Conservation (phyloP, 176 grass and related monocot genomes). For the Luzula sylvatica region DNA sequence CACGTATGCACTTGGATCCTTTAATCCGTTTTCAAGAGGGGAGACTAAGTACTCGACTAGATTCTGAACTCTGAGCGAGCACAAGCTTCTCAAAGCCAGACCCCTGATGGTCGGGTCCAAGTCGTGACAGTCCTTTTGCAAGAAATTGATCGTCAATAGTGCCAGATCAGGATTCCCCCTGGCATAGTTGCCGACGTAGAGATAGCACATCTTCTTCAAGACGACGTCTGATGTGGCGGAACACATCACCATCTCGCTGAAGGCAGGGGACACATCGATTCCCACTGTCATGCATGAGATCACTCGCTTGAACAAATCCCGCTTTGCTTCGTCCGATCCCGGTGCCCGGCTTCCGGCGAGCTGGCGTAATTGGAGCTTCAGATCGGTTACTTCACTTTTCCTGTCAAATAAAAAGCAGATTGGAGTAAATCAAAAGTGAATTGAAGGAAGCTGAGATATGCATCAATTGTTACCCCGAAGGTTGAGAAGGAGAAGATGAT, state of each 20-base stretch:
- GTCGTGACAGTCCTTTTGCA: slow-evolving; percentile 92
- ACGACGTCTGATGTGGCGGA: slow-evolving; percentile 94
- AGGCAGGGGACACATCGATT: slow-evolving; percentile 89
- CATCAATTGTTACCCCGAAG: slow-evolving; percentile 43
- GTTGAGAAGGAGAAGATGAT: slow-evolving; percentile 84
- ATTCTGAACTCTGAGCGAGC: slow-evolving; percentile 88
- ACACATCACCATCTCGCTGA: slow-evolving; percentile 99
- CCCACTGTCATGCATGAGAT: slow-evolving; percentile 99
- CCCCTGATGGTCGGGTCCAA: slow-evolving; percentile 93
- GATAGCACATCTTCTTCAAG: slow-evolving; percentile 99
- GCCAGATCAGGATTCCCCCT: slow-evolving; percentile 81
- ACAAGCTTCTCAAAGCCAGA: slow-evolving; percentile 90
- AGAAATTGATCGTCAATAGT: slow-evolving; percentile 97
- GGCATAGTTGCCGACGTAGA: slow-evolving; percentile 92
- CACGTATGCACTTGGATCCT: slow-evolving; percentile 83
- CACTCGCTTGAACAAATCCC: slow-evolving; percentile 94
- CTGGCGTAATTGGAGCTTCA: slow-evolving; percentile 89
- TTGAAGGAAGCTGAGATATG: neutral
- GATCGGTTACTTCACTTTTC: slow-evolving; percentile 97
- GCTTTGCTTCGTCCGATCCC: slow-evolving; percentile 67
- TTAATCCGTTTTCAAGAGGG: slow-evolving; percentile 61
- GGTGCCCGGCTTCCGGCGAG: slow-evolving; percentile 75
- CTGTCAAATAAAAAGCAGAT: slow-evolving; percentile 22
- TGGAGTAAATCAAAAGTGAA: slow-evolving; percentile 21
- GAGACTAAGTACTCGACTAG: slow-evolving; percentile 93